Evolutionary conservation across 2,329 filamentous ascomycete genomes (phyloP).

Genomic region (Penicillium decumbens): DNA sequence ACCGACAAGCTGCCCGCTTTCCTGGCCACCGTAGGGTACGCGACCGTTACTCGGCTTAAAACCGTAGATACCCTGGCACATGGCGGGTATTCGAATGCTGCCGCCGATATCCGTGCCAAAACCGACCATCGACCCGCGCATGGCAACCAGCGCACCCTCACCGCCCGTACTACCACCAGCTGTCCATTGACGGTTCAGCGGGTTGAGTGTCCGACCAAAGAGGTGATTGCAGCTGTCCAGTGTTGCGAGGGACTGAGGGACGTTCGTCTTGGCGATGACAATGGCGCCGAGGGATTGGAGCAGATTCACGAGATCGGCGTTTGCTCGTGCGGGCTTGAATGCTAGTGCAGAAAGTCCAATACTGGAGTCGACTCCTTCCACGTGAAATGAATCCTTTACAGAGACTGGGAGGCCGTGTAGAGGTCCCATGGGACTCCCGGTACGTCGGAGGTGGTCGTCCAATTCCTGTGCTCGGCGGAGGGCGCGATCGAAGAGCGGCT

Average conservation of each 20-base stretch:
- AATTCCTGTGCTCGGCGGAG: conserved; percentile 46
- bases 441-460: conserved; percentile 42
- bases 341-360: conserved; percentile 59
- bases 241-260: conserved; percentile 56
- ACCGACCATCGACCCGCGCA: conserved; percentile 57
- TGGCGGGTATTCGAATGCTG: conserved; percentile 46
- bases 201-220: conserved; percentile 60
- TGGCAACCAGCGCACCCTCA: conserved; percentile 56
- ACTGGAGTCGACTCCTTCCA: conserved; percentile 51
- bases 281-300: conserved; percentile 59
- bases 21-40: conserved; percentile 51
- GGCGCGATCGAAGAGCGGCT: conserved; percentile 52
- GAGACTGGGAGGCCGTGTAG: conserved; percentile 60
- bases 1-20: conserved; percentile 45
- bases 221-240: conserved; percentile 59
- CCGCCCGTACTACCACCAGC: conserved; percentile 64
- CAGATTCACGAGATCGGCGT: conserved; percentile 56
- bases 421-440: conserved; percentile 50
- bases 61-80: conserved; percentile 51
- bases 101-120: conserved; percentile 59
- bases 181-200: conserved; percentile 56
- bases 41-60: conserved; percentile 48
- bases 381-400: conserved; percentile 47
- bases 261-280: conserved; percentile 66
- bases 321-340: conserved; percentile 52